phyloP scores from a whole-genome alignment of 2,329 filamentous ascomycete genomes.

The Lecanicillium sp. region DNA sequence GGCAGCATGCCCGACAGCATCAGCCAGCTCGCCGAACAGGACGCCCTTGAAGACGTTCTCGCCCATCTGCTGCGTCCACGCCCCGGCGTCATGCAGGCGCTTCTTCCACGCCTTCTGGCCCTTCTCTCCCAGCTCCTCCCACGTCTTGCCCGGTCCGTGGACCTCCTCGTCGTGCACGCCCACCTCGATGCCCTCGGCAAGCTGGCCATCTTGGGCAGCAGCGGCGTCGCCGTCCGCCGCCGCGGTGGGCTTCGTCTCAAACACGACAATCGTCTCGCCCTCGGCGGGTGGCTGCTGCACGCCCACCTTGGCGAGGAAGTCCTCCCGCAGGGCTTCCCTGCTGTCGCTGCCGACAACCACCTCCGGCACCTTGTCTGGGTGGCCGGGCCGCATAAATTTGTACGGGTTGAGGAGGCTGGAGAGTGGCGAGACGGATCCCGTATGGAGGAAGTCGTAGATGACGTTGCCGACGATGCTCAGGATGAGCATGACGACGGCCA shows the following conservation, averaged over 20 bases:
- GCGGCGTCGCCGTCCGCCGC: constrained; percentile 12
- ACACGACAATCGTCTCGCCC: constrained; percentile 32
- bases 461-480: constrained; percentile 56
- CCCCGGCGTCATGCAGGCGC: constrained; percentile 59
- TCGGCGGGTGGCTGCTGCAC: constrained; percentile 25
- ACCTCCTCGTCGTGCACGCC: constrained; percentile 38
- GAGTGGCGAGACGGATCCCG: constrained; percentile 22
- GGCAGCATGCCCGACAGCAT: constrained; percentile 47
- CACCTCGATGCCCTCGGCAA: constrained; percentile 25
- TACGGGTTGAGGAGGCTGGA: constrained; percentile 46
- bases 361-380: constrained; percentile 20
- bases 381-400: constrained; percentile 32
- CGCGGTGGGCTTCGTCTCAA: constrained; percentile 16
- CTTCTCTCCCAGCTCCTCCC: constrained; percentile 60
- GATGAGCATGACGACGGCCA: constrained; percentile 49
- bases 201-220: too few species aligned
- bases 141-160: constrained; percentile 50
- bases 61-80: constrained; percentile 74
- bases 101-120: constrained; percentile 64
- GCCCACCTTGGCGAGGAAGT: constrained; percentile 28
- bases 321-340: constrained; percentile 18
- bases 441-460: constrained; percentile 55
- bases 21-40: constrained; percentile 66
- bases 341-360: constrained; percentile 17
- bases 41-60: constrained; percentile 71